Base-by-base conservation (phyloP, 2,329 filamentous ascomycete genomes). In the Cryphonectria parasitica region DNA sequence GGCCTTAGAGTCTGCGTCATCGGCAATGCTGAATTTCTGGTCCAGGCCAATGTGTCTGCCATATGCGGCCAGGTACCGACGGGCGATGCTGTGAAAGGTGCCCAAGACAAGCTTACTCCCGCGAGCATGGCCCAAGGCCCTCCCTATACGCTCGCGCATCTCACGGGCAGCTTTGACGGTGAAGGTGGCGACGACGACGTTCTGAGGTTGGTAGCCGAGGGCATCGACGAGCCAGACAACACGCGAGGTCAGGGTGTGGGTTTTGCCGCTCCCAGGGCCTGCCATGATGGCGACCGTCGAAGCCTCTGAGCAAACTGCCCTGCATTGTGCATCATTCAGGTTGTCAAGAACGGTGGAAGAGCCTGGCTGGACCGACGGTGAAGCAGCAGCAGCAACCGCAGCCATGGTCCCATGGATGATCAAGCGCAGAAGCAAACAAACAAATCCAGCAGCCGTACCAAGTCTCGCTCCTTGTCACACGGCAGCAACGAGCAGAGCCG, bases 161-260 rank as follows among this genome's bases (percentile, higher is more conserved):
- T 98, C 95, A 25, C 85, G 88, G 25, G 95, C 93, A 0, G 96
- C 95, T 80, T 98, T 98, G 79, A 97, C 94, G 1, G 96, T 99
- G 78, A 99, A 99, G 0, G 95, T 98, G 73, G 95, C 96, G 71
- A 98, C 95, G 71, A 99, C 90, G 76, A 98, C 90, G 82, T 98
- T 94, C 82, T 92, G 90, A 77, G 95, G 95, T 69, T 89, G 87
- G 75, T 93, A 88, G 58, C 90, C 89, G 75, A 89, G 83, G 76
- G 92, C 85, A 66, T 91, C 88, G 68, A 98, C 87, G 41, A 98
- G 89, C 86, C 95, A 97, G 75, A 95, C 95, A 70, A 98, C 94
- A 73, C 96, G 92, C 61, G 95, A 93, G 0, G 95, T 97, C 68
- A 99, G 86, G 0, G 96, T 98, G 80, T 98, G 97, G 19, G 95